Conservation (phyloP, 805 yeast species). For the Pichia sporocuriosa region DNA sequence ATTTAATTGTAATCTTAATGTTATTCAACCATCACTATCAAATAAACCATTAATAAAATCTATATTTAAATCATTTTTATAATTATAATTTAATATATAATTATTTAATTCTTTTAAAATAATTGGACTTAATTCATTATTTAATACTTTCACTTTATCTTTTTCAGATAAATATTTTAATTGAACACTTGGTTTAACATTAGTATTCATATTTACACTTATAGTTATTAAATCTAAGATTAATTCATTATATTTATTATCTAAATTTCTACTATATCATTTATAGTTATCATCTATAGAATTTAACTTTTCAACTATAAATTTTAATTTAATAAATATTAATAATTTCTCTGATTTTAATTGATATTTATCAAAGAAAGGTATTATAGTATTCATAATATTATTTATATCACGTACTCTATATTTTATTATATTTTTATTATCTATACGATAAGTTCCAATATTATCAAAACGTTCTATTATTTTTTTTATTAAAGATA, state of each 20-base stretch:
- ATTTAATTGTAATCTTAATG: neutral
- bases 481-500: neutral
- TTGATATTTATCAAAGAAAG: conserved; percentile 5
- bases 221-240: conserved; percentile 1
- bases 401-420: neutral
- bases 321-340: conserved; percentile 1
- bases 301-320: conserved; percentile 1
- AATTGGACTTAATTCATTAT: conserved; percentile 3
- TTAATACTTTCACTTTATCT: conserved; percentile 6
- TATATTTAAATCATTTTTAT: conserved; percentile 2
- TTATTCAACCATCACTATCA: conserved; percentile 6
- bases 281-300: neutral
- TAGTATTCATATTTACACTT: conserved; percentile 2
- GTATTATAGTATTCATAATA: neutral
- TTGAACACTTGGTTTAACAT: conserved; percentile 2
- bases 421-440: conserved; percentile 4
- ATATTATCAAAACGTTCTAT: conserved; percentile 1
- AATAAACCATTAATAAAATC: conserved; percentile 6
- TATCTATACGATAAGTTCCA: conserved; percentile 3
- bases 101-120: conserved; percentile 1
- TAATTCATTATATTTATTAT: conserved; percentile 2
- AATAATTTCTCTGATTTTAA: conserved; percentile 1
- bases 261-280: neutral
- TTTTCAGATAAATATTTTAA: neutral
- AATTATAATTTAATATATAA: conserved; percentile 4